A percentile compares a stretch with the other conserved stretches of the same genome.
phyloP scores from a whole-genome alignment of 2,329 filamentous ascomycete species.

The Hymenoscyphus salicellus region DNA sequence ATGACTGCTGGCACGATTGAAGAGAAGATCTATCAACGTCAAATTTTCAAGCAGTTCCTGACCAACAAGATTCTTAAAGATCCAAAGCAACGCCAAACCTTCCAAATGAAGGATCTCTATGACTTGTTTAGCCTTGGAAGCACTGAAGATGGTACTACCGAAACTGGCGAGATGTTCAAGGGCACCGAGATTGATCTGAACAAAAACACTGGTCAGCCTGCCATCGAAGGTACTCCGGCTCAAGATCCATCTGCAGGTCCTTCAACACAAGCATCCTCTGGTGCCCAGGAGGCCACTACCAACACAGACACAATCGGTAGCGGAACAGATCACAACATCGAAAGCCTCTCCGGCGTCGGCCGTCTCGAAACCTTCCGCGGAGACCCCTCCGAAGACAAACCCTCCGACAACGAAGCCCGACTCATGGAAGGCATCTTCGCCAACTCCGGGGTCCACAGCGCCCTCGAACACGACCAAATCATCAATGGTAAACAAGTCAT shows the following conservation, averaged over 20 bases:
- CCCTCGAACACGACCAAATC: slow-evolving; percentile 89
- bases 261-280: slow-evolving; percentile 7
- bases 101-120: slow-evolving; percentile 84
- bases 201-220: slow-evolving; percentile 36
- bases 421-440: slow-evolving; percentile 89
- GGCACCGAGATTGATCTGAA: slow-evolving; percentile 75
- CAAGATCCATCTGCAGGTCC: slow-evolving; percentile 14
- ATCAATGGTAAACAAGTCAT: slow-evolving; percentile 71
- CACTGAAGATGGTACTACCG: slow-evolving; percentile 66
- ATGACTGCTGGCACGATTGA: slow-evolving; percentile 98
- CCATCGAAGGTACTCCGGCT: slow-evolving; percentile 20
- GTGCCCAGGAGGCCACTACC: slow-evolving; percentile 11
- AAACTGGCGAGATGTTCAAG: slow-evolving; percentile 82
- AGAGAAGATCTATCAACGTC: slow-evolving; percentile 97
- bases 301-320: slow-evolving; percentile 13
- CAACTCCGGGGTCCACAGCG: slow-evolving; percentile 80
- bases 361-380: slow-evolving; percentile 62
- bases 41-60: slow-evolving; percentile 97
- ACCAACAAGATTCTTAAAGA: slow-evolving; percentile 95
- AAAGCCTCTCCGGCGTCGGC: slow-evolving; percentile 58
- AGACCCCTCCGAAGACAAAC: slow-evolving; percentile 43
- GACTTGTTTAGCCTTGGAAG: slow-evolving; percentile 82
- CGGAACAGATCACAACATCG: slow-evolving; percentile 42
- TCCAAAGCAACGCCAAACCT: slow-evolving; percentile 86
- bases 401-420: slow-evolving; percentile 61